phyloP scores from a whole-genome alignment of 768 basidiomycete genomes.

The Neoboletus brunneissimus region DNA sequence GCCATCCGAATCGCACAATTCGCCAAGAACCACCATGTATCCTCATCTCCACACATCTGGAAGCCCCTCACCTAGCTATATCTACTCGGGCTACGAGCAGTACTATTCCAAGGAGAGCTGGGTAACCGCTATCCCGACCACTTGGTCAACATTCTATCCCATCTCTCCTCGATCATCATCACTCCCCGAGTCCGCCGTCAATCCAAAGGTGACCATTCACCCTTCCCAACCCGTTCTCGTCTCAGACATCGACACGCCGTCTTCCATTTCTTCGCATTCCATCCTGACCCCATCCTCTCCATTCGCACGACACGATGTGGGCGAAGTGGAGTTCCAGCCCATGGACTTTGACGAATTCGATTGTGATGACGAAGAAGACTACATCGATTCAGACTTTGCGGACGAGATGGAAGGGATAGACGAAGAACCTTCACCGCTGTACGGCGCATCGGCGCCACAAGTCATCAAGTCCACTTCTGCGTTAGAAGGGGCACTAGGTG shows the following conservation, averaged over 20 bases:
- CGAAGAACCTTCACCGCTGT: constrained; percentile 19
- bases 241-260: constrained; percentile 32
- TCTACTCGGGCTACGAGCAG: constrained; percentile 25
- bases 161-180: constrained; percentile 14
- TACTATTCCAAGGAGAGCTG: constrained; percentile 23
- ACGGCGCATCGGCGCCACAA: constrained; percentile 22
- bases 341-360: constrained; percentile 35
- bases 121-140: constrained; percentile 6
- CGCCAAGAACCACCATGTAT: constrained; percentile 27
- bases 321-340: constrained; percentile 8
- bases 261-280: constrained; percentile 32
- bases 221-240: constrained; percentile 20
- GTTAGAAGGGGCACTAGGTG: constrained; percentile 32
- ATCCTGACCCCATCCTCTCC: constrained; percentile 32
- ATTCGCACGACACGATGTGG: constrained; percentile 19
- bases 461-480: constrained; percentile 33
- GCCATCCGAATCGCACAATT: constrained; percentile 21
- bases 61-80: constrained; percentile 21
- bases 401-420: constrained; percentile 34
- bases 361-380: constrained; percentile 32
- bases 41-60: constrained; percentile 20
- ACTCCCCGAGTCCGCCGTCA: constrained; percentile 17
- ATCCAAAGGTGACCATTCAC: constrained; percentile 30
- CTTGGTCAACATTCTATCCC: constrained; percentile 24
- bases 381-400: constrained; percentile 30